These are phyloP conservation scores for Hyphodiscus sp. DNA, from an alignment of 2,329 filamentous ascomycete genomes.

Conservation along the genomic window DNA sequence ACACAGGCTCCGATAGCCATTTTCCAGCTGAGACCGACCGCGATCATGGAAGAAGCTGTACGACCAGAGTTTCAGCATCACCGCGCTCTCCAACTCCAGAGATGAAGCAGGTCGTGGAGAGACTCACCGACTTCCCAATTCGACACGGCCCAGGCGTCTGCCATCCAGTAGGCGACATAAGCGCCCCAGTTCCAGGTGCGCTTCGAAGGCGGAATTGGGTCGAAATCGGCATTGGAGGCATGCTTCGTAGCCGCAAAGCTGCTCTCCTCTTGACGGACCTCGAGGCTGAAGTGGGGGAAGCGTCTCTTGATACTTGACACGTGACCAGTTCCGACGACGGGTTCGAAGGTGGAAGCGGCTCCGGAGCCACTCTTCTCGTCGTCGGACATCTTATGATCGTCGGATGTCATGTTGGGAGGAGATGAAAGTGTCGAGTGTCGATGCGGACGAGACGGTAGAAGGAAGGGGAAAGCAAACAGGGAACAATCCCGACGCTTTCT, in stretches of 20 bases:
- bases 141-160: slow-evolving; percentile 15
- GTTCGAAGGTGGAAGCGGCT: slow-evolving; percentile 8
- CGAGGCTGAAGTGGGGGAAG: slow-evolving; percentile 9
- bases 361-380: slow-evolving; percentile 13
- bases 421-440: slow-evolving; percentile 1
- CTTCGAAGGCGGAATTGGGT: slow-evolving; percentile 14
- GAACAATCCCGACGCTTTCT: slow-evolving; percentile 1
- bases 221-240: slow-evolving; percentile 13
- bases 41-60: slow-evolving; percentile 17
- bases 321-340: slow-evolving; percentile 5
- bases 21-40: slow-evolving; percentile 38
- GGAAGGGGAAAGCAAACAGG: neutral
- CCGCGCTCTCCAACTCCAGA: neutral
- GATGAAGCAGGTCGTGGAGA: neutral
- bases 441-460: neutral
- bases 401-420: slow-evolving; percentile 3
- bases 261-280: slow-evolving; percentile 15
- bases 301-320: slow-evolving; percentile 8
- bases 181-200: slow-evolving; percentile 13
- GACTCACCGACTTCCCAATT: slow-evolving; percentile 17
- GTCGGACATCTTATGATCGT: slow-evolving; percentile 4
- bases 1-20: slow-evolving; percentile 44
- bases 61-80: slow-evolving; percentile 2
- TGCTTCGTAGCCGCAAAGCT: slow-evolving; percentile 12
- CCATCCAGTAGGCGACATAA: slow-evolving; percentile 16